Conservation (phyloP, 768 basidiomycete genomes). For the Vararia minispora region DNA sequence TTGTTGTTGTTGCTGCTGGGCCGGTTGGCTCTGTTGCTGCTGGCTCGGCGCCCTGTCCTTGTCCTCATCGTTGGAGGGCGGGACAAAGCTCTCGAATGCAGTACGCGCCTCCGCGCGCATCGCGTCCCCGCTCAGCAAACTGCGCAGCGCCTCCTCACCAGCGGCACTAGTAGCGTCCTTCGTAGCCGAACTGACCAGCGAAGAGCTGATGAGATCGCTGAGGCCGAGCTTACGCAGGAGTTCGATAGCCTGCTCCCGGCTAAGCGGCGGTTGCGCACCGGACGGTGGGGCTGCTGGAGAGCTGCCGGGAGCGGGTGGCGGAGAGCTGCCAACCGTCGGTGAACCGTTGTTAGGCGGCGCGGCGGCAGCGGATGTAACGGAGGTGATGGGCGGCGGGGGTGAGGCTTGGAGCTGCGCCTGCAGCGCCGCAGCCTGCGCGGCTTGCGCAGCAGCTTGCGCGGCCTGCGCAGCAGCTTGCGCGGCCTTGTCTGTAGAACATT, state of each 20-base stretch:
- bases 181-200: conserved; percentile 10
- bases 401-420: conserved; percentile 33
- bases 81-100: no score
- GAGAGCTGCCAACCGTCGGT: conserved; percentile 7
- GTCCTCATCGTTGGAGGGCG: no score
- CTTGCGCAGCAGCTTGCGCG: no score
- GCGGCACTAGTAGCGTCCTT: no score
- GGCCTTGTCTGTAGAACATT: conserved; percentile 56
- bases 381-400: conserved; percentile 12
- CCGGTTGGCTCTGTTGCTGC: no score
- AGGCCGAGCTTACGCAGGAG: conserved; percentile 46
- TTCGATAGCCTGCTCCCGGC: conserved; percentile 52
- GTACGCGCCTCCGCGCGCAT: no score
- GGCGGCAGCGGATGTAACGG: conserved; percentile 1
- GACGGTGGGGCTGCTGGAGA: background rate
- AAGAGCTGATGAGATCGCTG: conserved; percentile 25
- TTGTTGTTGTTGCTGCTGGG: no score
- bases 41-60: no score
- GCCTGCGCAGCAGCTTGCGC: conserved; percentile 79
- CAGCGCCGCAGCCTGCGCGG: conserved; percentile 64
- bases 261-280: conserved; percentile 22
- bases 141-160: no score
- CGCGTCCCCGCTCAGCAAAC: no score
- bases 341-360: background rate
- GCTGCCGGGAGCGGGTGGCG: background rate